These are phyloP conservation scores for Epichloe elymi DNA, from an alignment of 2,329 filamentous ascomycete species.

Conservation along the genomic window DNA sequence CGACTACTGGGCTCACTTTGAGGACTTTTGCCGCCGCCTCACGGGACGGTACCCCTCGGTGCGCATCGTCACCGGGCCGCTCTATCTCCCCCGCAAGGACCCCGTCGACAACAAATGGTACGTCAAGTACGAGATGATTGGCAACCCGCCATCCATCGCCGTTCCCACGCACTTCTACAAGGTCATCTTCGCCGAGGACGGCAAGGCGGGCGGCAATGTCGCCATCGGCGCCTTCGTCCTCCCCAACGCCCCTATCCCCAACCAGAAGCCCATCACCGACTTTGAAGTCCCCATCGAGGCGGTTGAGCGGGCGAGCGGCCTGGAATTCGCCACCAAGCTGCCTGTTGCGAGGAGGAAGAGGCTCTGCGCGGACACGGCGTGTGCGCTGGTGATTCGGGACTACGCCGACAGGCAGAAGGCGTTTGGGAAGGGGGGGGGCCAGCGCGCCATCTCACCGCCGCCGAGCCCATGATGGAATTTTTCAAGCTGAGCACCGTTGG, in stretches of 20 bases:
- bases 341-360: slow-evolving; percentile 59
- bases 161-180: slow-evolving; percentile 99
- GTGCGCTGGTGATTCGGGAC: slow-evolving; percentile 71
- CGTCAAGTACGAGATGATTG: slow-evolving; percentile 91
- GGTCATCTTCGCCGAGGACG: slow-evolving; percentile 92
- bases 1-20: slow-evolving; percentile 98
- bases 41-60: slow-evolving; percentile 74
- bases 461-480: background rate
- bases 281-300: slow-evolving; percentile 93
- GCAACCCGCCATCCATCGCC: slow-evolving; percentile 81
- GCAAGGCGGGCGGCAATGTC: slow-evolving; percentile 54
- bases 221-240: slow-evolving; percentile 89
- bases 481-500: too few relatives aligned
- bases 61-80: slow-evolving; percentile 79
- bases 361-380: slow-evolving; percentile 77
- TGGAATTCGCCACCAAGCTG: slow-evolving; percentile 80
- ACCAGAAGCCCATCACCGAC: slow-evolving; percentile 73
- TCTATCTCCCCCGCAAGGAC: slow-evolving; percentile 82
- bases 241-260: slow-evolving; percentile 80
- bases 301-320: slow-evolving; percentile 78
- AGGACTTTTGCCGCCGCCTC: slow-evolving; percentile 86
- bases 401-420: slow-evolving; percentile 52
- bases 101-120: slow-evolving; percentile 84
- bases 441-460: slow-evolving; percentile 10
- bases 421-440: slow-evolving; percentile 28